A percentile compares a stretch with the other conserved stretches of the same genome.
Conservation (phyloP, 2,329 filamentous ascomycete species). For the Periconia digitata region DNA sequence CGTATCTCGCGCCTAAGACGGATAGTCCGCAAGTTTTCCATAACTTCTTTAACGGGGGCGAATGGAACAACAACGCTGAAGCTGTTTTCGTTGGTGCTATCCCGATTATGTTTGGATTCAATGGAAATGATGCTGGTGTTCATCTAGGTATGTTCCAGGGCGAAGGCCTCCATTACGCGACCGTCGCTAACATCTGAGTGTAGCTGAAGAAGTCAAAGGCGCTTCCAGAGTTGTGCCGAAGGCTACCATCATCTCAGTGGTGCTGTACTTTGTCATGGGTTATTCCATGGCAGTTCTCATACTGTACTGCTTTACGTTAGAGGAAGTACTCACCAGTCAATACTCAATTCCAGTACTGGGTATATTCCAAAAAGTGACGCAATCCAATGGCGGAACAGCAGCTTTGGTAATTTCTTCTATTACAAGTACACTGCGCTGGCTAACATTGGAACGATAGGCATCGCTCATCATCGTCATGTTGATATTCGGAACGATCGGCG, state of each 20-base stretch:
- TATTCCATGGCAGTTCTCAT: too few species aligned
- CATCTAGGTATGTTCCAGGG: conserved; percentile 31
- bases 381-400: too few species aligned
- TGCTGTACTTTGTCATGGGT: conserved; percentile 2
- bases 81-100: conserved; percentile 41
- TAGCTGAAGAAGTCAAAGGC: conserved; percentile 21
- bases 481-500: conserved; percentile 5
- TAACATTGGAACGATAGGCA: too few species aligned
- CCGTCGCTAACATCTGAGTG: too few species aligned
- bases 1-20: conserved; percentile 28
- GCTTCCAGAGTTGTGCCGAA: conserved; percentile 22
- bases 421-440: too few species aligned
- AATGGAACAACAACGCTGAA: conserved; percentile 43
- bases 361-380: too few species aligned
- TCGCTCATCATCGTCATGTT: too few species aligned
- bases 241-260: conserved; percentile 33
- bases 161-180: not conserved
- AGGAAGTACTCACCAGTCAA: too few species aligned
- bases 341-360: too few species aligned
- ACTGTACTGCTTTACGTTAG: too few species aligned
- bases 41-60: conserved; percentile 46
- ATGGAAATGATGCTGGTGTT: conserved; percentile 42
- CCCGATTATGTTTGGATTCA: conserved; percentile 29
- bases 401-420: too few species aligned
- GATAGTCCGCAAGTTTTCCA: conserved; percentile 44